phyloP scores from a whole-genome alignment of 2,329 filamentous ascomycete genomes.

The Canariomyces notabilis region DNA sequence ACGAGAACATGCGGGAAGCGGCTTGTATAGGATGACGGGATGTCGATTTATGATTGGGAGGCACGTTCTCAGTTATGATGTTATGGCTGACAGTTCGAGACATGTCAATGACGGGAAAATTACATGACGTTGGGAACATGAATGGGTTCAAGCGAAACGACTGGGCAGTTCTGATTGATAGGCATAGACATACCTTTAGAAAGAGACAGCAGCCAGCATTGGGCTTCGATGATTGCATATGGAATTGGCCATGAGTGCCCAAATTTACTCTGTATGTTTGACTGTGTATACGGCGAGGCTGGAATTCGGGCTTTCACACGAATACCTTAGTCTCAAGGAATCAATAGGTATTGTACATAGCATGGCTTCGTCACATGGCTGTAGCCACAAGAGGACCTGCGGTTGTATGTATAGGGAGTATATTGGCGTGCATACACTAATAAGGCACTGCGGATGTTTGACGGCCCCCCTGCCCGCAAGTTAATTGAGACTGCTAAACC shows the following conservation, averaged over 20 bases:
- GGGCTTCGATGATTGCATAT: background rate
- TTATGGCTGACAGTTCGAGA: background rate
- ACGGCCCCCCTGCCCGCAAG: too few species aligned
- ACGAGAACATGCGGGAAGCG: background rate
- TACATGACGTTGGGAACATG: slow-evolving; percentile 1
- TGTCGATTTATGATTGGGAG: background rate
- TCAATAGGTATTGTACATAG: too few species aligned
- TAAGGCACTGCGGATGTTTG: too few species aligned
- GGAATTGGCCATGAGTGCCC: background rate
- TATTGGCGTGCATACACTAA: too few species aligned
- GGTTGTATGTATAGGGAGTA: too few species aligned
- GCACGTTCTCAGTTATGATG: background rate
- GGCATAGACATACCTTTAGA: background rate
- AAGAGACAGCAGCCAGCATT: background rate
- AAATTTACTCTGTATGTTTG: background rate
- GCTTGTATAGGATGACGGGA: background rate
- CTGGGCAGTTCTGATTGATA: slow-evolving; percentile 3
- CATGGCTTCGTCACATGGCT: too few species aligned
- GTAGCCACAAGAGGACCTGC: too few species aligned
- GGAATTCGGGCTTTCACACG: background rate
- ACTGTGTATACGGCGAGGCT: background rate
- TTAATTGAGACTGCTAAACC: too few species aligned
- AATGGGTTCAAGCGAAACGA: slow-evolving; percentile 1
- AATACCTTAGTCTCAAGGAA: background rate
- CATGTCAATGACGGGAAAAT: background rate